Evolutionary conservation across 225 moss, liverwort and hornwort genomes (phyloP).

Genomic region (Pseudisothecium myosuroides): DNA sequence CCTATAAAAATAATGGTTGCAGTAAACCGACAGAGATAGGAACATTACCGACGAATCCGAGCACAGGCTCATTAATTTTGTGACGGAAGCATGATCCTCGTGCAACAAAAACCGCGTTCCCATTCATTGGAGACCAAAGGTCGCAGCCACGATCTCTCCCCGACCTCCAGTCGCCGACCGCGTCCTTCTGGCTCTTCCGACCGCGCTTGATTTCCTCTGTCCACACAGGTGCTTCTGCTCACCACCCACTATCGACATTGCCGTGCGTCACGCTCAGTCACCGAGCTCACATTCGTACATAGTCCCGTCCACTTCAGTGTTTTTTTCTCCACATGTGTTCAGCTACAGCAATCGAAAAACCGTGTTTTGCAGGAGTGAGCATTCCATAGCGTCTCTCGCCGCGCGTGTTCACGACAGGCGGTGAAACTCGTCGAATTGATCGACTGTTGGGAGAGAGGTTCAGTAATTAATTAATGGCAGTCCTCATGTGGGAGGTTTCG

Average conservation of each 20-base stretch:
- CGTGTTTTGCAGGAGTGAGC: neutral
- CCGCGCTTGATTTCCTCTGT: neutral
- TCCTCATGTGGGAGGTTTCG: neutral
- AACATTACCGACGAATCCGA: neutral
- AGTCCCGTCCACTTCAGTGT: too few relatives aligned
- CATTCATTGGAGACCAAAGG: neutral
- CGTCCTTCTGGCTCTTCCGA: neutral
- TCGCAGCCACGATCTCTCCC: rapidly evolving
- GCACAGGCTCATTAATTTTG: neutral
- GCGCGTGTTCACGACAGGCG: neutral
- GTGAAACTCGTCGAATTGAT: neutral
- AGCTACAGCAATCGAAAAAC: neutral
- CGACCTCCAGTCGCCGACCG: neutral
- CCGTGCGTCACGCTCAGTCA: neutral
- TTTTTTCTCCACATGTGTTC: neutral
- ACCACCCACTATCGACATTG: neutral
- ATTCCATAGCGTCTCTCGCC: neutral
- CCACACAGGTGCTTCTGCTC: neutral
- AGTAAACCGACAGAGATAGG: neutral
- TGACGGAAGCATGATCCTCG: neutral
- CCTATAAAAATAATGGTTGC: neutral
- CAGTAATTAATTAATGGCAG: neutral
- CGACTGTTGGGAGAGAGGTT: neutral
- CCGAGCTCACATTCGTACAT: neutral
- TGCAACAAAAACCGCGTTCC: neutral